Conservation (phyloP, 495 filamentous ascomycete genomes). For the Podospora australis region DNA sequence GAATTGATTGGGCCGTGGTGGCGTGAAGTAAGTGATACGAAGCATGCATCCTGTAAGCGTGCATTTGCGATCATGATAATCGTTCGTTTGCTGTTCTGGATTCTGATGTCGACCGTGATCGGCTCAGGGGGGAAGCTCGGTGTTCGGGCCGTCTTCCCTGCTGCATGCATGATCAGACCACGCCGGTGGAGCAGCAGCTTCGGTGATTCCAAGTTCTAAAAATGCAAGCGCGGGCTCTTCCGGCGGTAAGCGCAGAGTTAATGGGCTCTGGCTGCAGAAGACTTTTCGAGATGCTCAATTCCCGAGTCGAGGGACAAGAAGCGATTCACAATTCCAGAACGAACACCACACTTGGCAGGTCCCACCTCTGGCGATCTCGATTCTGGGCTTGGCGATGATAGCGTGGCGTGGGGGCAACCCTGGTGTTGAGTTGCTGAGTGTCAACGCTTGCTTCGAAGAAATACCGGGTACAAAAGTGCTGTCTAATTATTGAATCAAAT, state of each 20-base stretch:
- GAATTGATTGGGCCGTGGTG: not conserved
- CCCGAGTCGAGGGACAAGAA: not conserved
- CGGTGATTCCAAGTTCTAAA: too few species aligned
- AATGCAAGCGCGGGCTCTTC: not conserved
- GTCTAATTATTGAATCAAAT: too few species aligned
- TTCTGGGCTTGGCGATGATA: too few species aligned
- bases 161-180: not conserved
- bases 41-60: not conserved
- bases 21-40: not conserved
- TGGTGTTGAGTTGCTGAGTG: too few species aligned
- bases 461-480: too few species aligned
- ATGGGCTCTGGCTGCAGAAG: not conserved
- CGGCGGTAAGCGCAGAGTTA: not conserved
- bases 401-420: too few species aligned
- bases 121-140: not conserved
- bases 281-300: not conserved
- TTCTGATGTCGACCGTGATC: not conserved
- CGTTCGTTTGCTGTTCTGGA: not conserved
- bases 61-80: not conserved
- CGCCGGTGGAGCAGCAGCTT: not conserved
- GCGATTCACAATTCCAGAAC: not conserved
- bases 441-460: too few species aligned
- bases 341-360: not conserved
- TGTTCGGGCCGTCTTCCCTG: not conserved
- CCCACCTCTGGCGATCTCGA: not conserved